These are phyloP conservation scores for Naganishia antarctica DNA, from an alignment of 768 basidiomycete species.

Conservation along the genomic window DNA sequence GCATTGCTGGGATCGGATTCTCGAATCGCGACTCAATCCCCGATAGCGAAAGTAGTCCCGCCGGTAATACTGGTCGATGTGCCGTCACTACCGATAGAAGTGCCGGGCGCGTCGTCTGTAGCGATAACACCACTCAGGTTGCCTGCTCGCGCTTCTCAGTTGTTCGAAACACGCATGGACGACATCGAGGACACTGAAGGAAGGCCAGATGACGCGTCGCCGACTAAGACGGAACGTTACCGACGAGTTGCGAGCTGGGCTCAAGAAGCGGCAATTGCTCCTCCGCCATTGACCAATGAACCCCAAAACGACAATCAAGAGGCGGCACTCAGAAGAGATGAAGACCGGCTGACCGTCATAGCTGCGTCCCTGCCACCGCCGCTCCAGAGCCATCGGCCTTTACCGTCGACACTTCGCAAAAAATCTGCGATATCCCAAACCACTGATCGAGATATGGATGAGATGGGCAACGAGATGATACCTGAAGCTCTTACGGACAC, in stretches of 20 bases:
- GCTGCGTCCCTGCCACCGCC: neutral
- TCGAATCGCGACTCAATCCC: too few species aligned
- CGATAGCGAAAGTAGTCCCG: neutral
- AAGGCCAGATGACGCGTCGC: neutral
- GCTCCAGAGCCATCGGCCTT: neutral
- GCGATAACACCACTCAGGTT: neutral
- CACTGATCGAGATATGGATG: too few species aligned
- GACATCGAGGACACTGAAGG: neutral
- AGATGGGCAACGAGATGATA: too few species aligned
- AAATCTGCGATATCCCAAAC: too few species aligned
- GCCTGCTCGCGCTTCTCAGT: neutral
- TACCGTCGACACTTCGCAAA: neutral
- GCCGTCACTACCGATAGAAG: neutral
- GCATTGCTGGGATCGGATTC: neutral
- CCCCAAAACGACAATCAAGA: slow-evolving; percentile 8
- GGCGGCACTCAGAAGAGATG: slow-evolving; percentile 5
- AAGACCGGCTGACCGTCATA: neutral
- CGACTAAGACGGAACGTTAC: slow-evolving; percentile 11
- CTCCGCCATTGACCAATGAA: neutral
- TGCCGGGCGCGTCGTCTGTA: too few species aligned
- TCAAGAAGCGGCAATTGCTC: slow-evolving; percentile 2
- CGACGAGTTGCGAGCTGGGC: slow-evolving; percentile 2
- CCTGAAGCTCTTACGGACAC: too few species aligned
- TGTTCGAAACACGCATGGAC: neutral
- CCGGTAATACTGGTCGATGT: neutral